Base-by-base conservation (phyloP, 2,329 filamentous ascomycete species). In the Magnaporthiopsis incrustans region DNA sequence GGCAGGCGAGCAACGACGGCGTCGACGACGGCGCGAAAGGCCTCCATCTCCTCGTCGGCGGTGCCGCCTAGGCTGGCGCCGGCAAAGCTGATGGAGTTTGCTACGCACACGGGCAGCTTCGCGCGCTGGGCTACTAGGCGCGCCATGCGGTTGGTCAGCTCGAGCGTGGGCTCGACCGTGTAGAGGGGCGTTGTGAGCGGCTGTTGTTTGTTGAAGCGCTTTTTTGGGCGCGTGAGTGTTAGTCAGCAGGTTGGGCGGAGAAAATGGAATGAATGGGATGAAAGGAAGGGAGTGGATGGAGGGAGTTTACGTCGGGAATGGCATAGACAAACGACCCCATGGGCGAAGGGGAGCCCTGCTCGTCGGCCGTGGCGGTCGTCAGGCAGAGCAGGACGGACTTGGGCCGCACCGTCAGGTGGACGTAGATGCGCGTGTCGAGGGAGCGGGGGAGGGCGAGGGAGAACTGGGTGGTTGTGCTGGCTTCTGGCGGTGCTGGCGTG, bases 321-420 rank as follows among this genome's bases (percentile, higher is more conserved):
- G 93, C 91, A 73, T 97, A 98, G 59, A 98, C 91, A 72, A 98
- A 94, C 61, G 92, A 97, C 3, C 95, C 94, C 76, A 98, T 82
- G 61, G 83, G 78, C 57, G 83, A 78, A 10, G 80, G 73, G 11
- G 76, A 72, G 15, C 77, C 77, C n/a, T 76, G 73, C 57, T 85
- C 82, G 63, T 84, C 84, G 64, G 78, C 78, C 32, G 81, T 73
- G 4, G 82, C 79, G 0, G 86, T 88, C 1, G 85, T 85, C 59
- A 89, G 76, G 70, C 86, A 85, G n/a, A 89, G 73, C 63, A 86
- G 74, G 64, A 88, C 75, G 35, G 81, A 82, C 69, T 84, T 87
- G 56, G 81, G 76, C 66, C 82, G 82, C 64, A 83, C 79, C 22
- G 83, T 85, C 61, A 89, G 73, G 58, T 84, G 84, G 50, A 88